Evolutionary conservation across 2,329 filamentous ascomycete genomes (phyloP), one percentile per base, ranked within the genome.

Genomic region (Apiospora rasikravindrae): DNA sequence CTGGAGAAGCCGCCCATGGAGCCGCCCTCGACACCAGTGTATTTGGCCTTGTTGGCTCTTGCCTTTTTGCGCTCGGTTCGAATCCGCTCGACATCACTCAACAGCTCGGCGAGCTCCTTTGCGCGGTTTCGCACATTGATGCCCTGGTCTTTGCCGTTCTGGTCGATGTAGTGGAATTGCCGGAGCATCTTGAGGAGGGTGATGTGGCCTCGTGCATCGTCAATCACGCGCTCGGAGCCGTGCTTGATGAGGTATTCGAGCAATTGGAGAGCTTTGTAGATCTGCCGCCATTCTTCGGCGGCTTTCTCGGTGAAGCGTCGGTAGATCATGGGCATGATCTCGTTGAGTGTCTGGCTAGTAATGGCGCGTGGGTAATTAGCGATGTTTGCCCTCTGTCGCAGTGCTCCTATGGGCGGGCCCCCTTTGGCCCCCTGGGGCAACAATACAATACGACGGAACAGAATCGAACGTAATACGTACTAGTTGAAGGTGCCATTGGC

Each of bases 281-380:
- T 99, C 83, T 99, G 96, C 77, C 96, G 91, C 96, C 96, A 99
- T 85, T 99, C 96, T 82, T 99, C 96, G 71, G 96, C 96, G 10
- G 95, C 89, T 87, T 99, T 99, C 82, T 99, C 96, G 73, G 96
- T 99, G 83, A 99, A 99, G 76, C 96, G 94, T 80, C 97, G 96
- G 87, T 99, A 99, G 81, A 99, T 98, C 94, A 99, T 96, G 76
- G 96, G 96, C 96, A 99, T 99, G 81, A 99, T 98, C 84, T 99
- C 96, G 83, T 98, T 98, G 72, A 99, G 91, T 70, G 95, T 90
- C 90, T 98, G 95, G 82, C 96, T 98, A 80, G 29, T 26, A 24
- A 14, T 22, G 42, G 67, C 16, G 67, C 26, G 42, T 47, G 8
- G 13, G 67, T 37, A 16, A 13, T 68, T 49, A 68, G 67, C 37